phyloP scores from a whole-genome alignment of 768 basidiomycete genomes.

The Trametes villosa region DNA sequence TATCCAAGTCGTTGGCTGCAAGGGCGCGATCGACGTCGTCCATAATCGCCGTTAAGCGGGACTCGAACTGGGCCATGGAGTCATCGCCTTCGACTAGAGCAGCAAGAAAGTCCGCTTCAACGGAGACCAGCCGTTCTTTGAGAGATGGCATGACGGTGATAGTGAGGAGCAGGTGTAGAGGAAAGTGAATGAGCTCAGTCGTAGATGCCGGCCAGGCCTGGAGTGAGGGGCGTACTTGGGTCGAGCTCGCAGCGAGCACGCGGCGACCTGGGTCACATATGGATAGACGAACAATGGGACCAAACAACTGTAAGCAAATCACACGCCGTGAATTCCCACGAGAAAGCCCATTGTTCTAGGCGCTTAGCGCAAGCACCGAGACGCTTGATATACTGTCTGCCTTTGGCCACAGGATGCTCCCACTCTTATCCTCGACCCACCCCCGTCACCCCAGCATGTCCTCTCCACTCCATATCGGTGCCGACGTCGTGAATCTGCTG shows the following conservation, averaged over 20 bases:
- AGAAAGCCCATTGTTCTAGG: neutral
- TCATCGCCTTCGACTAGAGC: constrained; percentile 4
- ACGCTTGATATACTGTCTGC: too few relatives aligned
- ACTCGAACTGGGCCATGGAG: constrained; percentile 13
- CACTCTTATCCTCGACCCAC: neutral
- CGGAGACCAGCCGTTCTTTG: constrained; percentile 5
- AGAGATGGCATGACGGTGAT: neutral
- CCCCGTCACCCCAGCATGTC: too few relatives aligned
- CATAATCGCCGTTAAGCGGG: constrained; percentile 4
- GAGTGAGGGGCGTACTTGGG: too few relatives aligned
- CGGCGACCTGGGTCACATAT: neutral
- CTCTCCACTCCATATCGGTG: neutral
- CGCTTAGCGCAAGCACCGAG: too few relatives aligned
- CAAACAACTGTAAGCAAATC: neutral
- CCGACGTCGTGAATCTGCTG: too few relatives aligned
- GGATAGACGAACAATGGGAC: neutral
- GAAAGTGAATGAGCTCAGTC: neutral
- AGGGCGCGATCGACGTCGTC: constrained; percentile 19
- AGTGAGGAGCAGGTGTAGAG: neutral
- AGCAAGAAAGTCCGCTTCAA: constrained; percentile 19
- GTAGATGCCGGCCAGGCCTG: too few relatives aligned
- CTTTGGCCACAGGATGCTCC: neutral
- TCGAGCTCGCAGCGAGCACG: neutral
- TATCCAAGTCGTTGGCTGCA: neutral
- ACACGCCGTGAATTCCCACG: constrained; percentile 5